A percentile compares a stretch with the other conserved stretches of the same genome.
Conservation (phyloP, 2,329 filamentous ascomycete species). For the Aspergillus pseudonomiae region DNA sequence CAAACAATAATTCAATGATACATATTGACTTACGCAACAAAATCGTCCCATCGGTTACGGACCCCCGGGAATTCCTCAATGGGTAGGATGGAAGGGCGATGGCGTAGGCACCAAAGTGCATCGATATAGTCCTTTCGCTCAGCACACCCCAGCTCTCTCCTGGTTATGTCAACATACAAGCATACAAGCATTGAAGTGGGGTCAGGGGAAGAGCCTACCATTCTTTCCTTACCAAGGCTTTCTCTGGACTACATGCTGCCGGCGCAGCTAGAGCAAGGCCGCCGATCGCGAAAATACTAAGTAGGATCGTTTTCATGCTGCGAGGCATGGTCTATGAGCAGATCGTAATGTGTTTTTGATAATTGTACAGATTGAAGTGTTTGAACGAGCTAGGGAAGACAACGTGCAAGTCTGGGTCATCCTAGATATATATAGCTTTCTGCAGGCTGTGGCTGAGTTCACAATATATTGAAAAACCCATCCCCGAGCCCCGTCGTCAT, state of each 20-base stretch:
- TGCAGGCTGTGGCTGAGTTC: background rate
- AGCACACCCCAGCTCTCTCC: background rate
- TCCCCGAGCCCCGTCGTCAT: background rate
- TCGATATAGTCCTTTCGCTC: slow-evolving; percentile 15
- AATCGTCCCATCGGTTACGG: slow-evolving; percentile 17
- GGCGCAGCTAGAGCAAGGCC: background rate
- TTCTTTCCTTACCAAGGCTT: background rate
- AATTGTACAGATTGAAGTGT: too few species aligned
- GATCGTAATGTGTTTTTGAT: background rate
- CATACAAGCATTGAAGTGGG: too few species aligned
- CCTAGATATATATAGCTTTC: background rate
- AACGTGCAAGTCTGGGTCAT: background rate
- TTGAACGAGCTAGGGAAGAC: background rate
- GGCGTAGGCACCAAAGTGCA: slow-evolving; percentile 14
- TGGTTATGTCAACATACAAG: background rate
- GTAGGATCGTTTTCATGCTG: background rate
- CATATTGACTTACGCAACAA: slow-evolving; percentile 11
- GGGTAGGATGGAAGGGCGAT: slow-evolving; percentile 9
- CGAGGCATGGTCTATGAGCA: background rate
- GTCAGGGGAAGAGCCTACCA: background rate
- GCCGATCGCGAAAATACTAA: background rate
- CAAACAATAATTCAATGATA: background rate
- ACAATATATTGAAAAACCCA: too few species aligned
- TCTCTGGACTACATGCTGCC: background rate
- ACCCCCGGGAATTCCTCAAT: slow-evolving; percentile 14